Base-by-base conservation (phyloP, 257 asterid genomes). In the Nicotiana noctiflora region DNA sequence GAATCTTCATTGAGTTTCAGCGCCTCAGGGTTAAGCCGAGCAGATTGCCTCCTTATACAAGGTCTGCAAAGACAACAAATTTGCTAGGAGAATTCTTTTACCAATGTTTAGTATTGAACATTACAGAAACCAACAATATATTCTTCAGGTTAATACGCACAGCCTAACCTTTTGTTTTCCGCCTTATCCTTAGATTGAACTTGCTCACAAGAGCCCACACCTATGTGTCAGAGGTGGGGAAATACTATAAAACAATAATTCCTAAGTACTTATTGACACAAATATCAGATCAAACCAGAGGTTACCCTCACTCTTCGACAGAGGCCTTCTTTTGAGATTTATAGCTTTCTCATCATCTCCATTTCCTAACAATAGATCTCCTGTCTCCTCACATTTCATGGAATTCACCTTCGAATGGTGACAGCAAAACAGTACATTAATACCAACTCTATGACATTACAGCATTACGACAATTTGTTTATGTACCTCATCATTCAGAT, bases 81-180 rank as follows among this genome's bases (percentile, higher is more conserved):
- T 57, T 19, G 32, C 21, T 12, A 59, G 57, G 56, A 40, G 4
- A 37, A 9, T 64, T 72, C 31, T 21, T 68, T 76, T 80, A 25
- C 14, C 15, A 46, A 74, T 56, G 60, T 61, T 17, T 52, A 10
- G 53, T 60, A 55, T 21, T 56, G 53, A 37, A 70, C n/a, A 40
- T 63, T 19, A 46, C 51, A 17, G 31, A 44, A 49, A 59, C 27
- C 40, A 59, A 0, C 19, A 77, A 11, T 9, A 53, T 56, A 77
- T 51, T 74, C 49, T 25, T 14, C 18, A 81, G 64, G 46, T 32
- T 80, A 11, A 46, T 11, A 52, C 76, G 78, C 63, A 66, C 15
- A 11, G 78, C 72, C 83, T 46, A 66, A 91, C 98, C 98, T 88
- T 85, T 86, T 89, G 40, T 32, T 87, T 84, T 59, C 88, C 68